These are phyloP conservation scores for Phoma sp. DNA, from an alignment of 2,329 filamentous ascomycete genomes.

Conservation along the genomic window DNA sequence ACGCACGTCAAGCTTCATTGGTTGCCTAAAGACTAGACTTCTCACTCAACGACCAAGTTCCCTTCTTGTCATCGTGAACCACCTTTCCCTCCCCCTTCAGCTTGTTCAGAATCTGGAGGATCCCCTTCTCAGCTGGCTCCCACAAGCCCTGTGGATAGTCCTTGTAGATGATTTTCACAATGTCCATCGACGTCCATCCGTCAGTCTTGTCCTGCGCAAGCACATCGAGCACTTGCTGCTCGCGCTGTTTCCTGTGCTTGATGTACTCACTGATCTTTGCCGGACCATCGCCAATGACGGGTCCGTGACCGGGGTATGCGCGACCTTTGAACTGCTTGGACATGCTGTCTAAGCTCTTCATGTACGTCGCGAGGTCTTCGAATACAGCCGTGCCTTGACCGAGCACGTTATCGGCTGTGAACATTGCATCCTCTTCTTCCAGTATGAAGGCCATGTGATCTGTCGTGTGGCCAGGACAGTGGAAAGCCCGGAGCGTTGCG, in stretches of 20 bases:
- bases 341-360: constrained; percentile 75
- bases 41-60: constrained; percentile 44
- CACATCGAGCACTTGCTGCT: constrained; percentile 56
- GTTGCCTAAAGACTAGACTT: constrained; percentile 41
- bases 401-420: constrained; percentile 88
- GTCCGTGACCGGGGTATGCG: constrained; percentile 88
- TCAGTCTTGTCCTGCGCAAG: constrained; percentile 37
- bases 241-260: constrained; percentile 76
- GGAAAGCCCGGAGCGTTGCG: constrained; percentile 69
- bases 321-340: constrained; percentile 66
- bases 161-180: constrained; percentile 87
- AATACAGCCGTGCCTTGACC: constrained; percentile 88
- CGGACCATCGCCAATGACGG: constrained; percentile 74
- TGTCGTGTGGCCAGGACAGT: constrained; percentile 76
- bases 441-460: constrained; percentile 84
- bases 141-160: constrained; percentile 79
- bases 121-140: constrained; percentile 74
- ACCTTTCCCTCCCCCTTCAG: constrained; percentile 76
- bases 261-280: constrained; percentile 83
- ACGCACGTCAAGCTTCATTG: constrained; percentile 9
- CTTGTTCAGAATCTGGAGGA: constrained; percentile 81
- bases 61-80: constrained; percentile 39
- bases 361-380: constrained; percentile 74
- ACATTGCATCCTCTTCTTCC: constrained; percentile 79
- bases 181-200: constrained; percentile 74